These are phyloP conservation scores for Fraxinus xanthoxyloides DNA, from an alignment of 305 asterid species.

Conservation along the genomic window DNA sequence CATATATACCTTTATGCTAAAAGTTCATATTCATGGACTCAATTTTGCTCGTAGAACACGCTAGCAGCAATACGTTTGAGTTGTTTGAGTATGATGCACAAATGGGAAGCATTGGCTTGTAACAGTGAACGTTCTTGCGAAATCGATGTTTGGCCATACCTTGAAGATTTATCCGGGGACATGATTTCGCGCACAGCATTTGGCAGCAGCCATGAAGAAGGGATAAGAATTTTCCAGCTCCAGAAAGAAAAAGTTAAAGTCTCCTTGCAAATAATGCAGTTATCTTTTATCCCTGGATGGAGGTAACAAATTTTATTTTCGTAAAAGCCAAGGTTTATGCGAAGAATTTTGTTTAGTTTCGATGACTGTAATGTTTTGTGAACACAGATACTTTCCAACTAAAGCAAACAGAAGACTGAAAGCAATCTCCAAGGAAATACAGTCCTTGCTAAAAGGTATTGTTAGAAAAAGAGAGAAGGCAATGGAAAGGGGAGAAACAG, in stretches of 20 bases:
- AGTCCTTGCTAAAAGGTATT: slow-evolving; percentile 31
- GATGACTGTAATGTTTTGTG: background rate
- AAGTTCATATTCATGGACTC: background rate
- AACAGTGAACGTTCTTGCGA: slow-evolving; percentile 20
- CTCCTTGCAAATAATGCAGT: slow-evolving; percentile 2
- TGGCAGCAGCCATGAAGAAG: slow-evolving; percentile 47
- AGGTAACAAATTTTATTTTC: slow-evolving; percentile 16
- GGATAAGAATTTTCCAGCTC: slow-evolving; percentile 41
- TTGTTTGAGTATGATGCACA: slow-evolving; percentile 33
- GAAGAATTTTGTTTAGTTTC: background rate
- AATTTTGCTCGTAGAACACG: slow-evolving; percentile 30
- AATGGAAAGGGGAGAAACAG: slow-evolving; percentile 32
- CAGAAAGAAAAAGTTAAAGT: slow-evolving; percentile 30
- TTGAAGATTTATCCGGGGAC: slow-evolving; percentile 39
- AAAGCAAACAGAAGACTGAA: slow-evolving; percentile 39
- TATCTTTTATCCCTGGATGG: slow-evolving; percentile 30
- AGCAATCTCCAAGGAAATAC: slow-evolving; percentile 23
- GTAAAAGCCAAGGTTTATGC: background rate
- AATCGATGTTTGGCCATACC: slow-evolving; percentile 50
- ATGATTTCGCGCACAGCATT: slow-evolving; percentile 53
- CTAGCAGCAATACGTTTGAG: slow-evolving; percentile 30
- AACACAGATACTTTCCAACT: slow-evolving; percentile 44
- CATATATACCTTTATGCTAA: background rate
- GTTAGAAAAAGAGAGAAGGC: slow-evolving; percentile 34
- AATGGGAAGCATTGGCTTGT: slow-evolving; percentile 39